Evolutionary conservation across 1,284 basidiomycete genomes (phyloP).

Genomic region (Sporisorium scitamineum): DNA sequence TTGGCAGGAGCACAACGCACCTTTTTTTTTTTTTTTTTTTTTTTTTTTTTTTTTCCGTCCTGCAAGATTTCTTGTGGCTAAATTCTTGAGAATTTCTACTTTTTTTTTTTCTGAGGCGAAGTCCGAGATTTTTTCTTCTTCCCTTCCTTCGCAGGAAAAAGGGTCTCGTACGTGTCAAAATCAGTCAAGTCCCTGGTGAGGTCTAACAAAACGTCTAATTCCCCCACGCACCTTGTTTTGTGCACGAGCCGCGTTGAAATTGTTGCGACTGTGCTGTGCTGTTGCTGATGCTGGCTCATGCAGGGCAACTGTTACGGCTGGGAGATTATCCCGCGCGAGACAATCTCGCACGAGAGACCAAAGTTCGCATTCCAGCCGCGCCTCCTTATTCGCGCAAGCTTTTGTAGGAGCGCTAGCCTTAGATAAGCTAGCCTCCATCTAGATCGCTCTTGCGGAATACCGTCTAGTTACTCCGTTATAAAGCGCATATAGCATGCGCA

Average conservation of each 20-base stretch:
- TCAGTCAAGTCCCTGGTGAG: background rate
- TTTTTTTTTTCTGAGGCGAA: constrained; percentile 7
- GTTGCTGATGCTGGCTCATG: constrained; percentile 1
- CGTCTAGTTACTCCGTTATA: too few species aligned
- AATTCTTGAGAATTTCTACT: background rate
- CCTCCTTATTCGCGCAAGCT: too few species aligned
- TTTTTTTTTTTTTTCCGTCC: constrained; percentile 4
- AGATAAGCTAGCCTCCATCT: too few species aligned
- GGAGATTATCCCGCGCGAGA: constrained; percentile 1
- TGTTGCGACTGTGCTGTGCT: background rate
- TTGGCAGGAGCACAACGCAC: too few species aligned
- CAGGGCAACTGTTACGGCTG: constrained; percentile 1
- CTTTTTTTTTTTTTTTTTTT: constrained; percentile 13
- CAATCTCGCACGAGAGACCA: too few species aligned
- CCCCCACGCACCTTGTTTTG: background rate
- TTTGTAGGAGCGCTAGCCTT: too few species aligned
- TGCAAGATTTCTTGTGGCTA: too few species aligned
- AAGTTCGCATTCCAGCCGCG: too few species aligned
- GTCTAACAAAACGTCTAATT: too few species aligned
- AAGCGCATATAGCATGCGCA: too few species aligned
- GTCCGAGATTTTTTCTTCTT: background rate
- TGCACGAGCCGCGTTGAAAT: constrained; percentile 11
- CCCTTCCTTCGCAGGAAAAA: background rate
- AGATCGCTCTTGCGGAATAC: too few species aligned
- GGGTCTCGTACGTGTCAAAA: constrained; percentile 5